A percentile compares a stretch with the other conserved stretches of the same genome.
phyloP scores from a whole-genome alignment of 2,329 filamentous ascomycete species.

The Lasiodiplodia hormozganensis region DNA sequence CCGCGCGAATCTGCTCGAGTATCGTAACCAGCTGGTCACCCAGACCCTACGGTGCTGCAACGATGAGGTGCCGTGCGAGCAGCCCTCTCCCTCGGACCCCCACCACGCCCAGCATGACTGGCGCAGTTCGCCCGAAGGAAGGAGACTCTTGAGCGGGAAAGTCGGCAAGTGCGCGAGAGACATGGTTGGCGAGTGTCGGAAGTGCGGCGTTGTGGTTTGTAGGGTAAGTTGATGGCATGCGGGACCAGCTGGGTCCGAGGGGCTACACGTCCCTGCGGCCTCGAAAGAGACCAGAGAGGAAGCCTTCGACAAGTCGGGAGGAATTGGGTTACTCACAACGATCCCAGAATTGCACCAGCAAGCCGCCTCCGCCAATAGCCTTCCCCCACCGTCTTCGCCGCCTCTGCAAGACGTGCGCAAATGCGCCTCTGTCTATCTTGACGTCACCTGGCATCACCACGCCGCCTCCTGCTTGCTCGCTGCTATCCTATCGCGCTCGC shows the following conservation, averaged over 20 bases:
- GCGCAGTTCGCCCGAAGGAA: constrained; percentile 27
- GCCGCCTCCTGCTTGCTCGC: constrained; percentile 35
- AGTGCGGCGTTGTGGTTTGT: constrained; percentile 79
- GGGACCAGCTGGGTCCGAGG: background rate
- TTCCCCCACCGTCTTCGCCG: constrained; percentile 80
- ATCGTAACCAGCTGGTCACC: constrained; percentile 73
- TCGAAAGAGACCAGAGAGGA: constrained; percentile 1
- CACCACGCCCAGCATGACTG: constrained; percentile 8
- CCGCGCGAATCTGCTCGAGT: constrained; percentile 78
- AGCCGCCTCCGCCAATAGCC: constrained; percentile 72
- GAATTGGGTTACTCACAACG: constrained; percentile 24
- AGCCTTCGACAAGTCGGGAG: background rate
- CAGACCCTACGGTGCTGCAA: constrained; percentile 82
- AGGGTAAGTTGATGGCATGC: constrained; percentile 64
- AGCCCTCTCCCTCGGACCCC: constrained; percentile 3
- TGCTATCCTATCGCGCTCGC: constrained; percentile 28
- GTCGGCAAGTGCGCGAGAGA: constrained; percentile 83
- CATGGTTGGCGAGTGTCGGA: constrained; percentile 82
- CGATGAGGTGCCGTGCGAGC: constrained; percentile 55
- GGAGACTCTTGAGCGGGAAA: constrained; percentile 66
- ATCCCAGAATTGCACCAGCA: constrained; percentile 84
- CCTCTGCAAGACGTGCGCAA: constrained; percentile 77
- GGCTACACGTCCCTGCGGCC: background rate
- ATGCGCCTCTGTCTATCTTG: constrained; percentile 69
- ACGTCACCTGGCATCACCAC: constrained; percentile 35